Percentiles rank a stretch among this genome's conserved stretches.
Evolutionary conservation across 192 early-diverging fungal species (phyloP).

Genomic region (Podila clonocystis): DNA sequence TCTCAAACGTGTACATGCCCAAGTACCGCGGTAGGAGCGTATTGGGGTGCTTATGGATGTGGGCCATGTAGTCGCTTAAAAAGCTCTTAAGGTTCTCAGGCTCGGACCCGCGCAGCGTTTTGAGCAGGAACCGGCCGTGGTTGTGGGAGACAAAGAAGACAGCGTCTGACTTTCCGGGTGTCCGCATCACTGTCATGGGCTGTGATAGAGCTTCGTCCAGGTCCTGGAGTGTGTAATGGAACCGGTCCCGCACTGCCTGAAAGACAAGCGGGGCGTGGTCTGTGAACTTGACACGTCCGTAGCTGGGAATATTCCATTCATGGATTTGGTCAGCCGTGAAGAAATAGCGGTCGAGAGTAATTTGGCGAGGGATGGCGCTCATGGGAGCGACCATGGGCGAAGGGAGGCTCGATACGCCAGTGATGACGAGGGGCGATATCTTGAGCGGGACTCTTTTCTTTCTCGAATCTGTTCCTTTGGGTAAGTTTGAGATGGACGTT

Average conservation of each 20-base stretch:
- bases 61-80: slow-evolving; percentile 34
- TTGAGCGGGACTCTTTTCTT: slow-evolving; percentile 21
- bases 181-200: slow-evolving; percentile 47
- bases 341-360: slow-evolving; percentile 30
- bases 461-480: background rate
- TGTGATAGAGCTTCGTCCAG: slow-evolving; percentile 45
- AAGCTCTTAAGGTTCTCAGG: slow-evolving; percentile 37
- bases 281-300: slow-evolving; percentile 38
- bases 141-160: slow-evolving; percentile 49
- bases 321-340: slow-evolving; percentile 33
- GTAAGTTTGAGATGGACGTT: background rate
- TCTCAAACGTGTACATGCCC: slow-evolving; percentile 51
- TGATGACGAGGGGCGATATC: slow-evolving; percentile 26
- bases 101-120: slow-evolving; percentile 38
- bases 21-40: slow-evolving; percentile 41
- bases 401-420: slow-evolving; percentile 14
- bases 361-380: slow-evolving; percentile 33
- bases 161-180: slow-evolving; percentile 39
- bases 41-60: slow-evolving; percentile 43
- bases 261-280: slow-evolving; percentile 43
- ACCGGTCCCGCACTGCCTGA: slow-evolving; percentile 39
- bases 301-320: slow-evolving; percentile 50
- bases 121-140: slow-evolving; percentile 44
- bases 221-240: slow-evolving; percentile 31
- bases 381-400: slow-evolving; percentile 36